Conservation (phyloP, 2,329 filamentous ascomycete genomes). For the Verticillium nubilum region DNA sequence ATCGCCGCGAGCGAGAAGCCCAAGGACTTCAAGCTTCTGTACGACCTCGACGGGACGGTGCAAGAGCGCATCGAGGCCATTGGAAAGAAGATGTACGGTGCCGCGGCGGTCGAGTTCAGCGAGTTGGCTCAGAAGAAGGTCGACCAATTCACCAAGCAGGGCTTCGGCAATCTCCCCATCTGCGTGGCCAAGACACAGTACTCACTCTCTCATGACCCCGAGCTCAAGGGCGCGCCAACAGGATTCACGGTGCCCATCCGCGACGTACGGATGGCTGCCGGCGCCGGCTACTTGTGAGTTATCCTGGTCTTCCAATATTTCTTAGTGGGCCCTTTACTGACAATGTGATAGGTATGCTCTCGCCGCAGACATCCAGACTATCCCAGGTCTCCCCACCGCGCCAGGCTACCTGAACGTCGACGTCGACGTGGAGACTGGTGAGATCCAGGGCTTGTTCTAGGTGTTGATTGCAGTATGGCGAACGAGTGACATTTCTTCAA, state of each 20-base stretch:
- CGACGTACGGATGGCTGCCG: constrained; percentile 89
- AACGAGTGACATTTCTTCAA: constrained; percentile 14
- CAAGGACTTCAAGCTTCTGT: constrained; percentile 84
- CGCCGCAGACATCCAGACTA: constrained; percentile 96
- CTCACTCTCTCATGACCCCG: constrained; percentile 86
- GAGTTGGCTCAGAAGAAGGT: constrained; percentile 95
- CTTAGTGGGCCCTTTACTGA: constrained; percentile 22
- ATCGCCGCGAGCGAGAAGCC: constrained; percentile 77
- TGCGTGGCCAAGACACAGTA: constrained; percentile 99
- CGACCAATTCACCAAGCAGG: constrained; percentile 88
- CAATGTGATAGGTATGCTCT: constrained; percentile 65
- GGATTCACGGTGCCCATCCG: constrained; percentile 93
- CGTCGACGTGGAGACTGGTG: constrained; percentile 73
- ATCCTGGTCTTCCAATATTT: constrained; percentile 7
- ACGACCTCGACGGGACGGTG: constrained; percentile 71
- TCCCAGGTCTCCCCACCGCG: constrained; percentile 89
- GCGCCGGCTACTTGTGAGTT: constrained; percentile 82
- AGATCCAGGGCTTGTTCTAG: constrained; percentile 87
- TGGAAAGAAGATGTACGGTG: constrained; percentile 91
- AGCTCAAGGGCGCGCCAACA: constrained; percentile 88
- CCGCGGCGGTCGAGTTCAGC: constrained; percentile 82
- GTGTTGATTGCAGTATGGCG: constrained; percentile 1
- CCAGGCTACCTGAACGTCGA: constrained; percentile 96
- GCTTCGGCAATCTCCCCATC: constrained; percentile 87
- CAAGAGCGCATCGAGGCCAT: constrained; percentile 90